Evolutionary conservation across 768 basidiomycete genomes (phyloP).

Genomic region (Lactarius deliciosus): DNA sequence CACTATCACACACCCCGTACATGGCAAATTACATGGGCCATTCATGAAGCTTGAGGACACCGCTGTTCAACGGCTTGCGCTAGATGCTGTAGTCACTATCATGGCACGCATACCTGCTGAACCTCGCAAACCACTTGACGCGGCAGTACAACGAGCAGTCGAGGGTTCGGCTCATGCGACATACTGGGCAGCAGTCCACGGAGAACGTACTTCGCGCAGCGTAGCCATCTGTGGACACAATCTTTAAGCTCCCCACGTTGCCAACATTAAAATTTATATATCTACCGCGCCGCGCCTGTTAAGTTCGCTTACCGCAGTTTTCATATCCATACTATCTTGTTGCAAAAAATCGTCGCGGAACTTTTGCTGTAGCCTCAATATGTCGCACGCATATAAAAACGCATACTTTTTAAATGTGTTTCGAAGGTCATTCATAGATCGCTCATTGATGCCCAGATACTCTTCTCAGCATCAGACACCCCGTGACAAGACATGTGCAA

Average conservation of each 20-base stretch:
- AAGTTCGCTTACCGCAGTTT: neutral
- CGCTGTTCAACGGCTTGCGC: conserved; percentile 52
- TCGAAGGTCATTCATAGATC: no score
- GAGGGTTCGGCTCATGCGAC: conserved; percentile 26
- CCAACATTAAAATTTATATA: neutral
- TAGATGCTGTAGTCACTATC: conserved; percentile 57
- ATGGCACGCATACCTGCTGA: conserved; percentile 16
- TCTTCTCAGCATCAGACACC: no score
- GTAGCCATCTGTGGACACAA: conserved; percentile 39
- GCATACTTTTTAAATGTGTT: no score
- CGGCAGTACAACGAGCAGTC: conserved; percentile 31
- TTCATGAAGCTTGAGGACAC: conserved; percentile 61
- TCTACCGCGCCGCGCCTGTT: neutral
- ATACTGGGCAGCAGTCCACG: conserved; percentile 29
- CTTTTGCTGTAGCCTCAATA: no score
- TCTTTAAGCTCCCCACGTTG: neutral
- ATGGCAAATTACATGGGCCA: conserved; percentile 74
- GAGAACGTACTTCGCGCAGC: conserved; percentile 5
- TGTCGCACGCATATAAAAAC: no score
- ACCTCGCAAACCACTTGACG: conserved; percentile 23
- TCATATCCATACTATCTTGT: no score
- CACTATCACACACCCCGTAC: conserved; percentile 67
- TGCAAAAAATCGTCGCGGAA: no score
- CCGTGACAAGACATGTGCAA: no score
- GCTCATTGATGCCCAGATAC: no score